Conservation (phyloP, 108 stramenopile species). For the Craspedostauros australis region DNA sequence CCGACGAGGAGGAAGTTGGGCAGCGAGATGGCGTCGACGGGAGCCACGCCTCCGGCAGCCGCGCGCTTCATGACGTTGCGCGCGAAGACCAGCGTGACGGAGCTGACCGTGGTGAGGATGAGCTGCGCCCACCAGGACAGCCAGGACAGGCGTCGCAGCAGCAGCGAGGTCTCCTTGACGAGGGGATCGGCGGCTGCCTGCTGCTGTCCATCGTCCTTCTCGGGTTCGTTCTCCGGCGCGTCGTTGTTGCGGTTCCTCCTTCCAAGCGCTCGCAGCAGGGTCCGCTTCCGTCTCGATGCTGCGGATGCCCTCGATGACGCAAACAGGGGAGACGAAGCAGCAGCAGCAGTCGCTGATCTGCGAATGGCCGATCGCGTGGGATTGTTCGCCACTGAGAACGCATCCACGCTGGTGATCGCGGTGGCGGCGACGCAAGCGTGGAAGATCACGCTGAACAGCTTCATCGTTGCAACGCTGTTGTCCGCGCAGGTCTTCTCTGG, state of each 20-base stretch:
- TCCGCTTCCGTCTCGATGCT: too few relatives aligned
- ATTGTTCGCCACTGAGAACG: too few relatives aligned
- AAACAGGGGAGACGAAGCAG: too few relatives aligned
- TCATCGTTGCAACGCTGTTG: too few relatives aligned
- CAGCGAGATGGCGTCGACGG: background rate
- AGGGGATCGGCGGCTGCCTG: conserved; percentile 13
- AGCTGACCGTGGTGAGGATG: conserved; percentile 64
- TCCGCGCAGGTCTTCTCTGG: too few relatives aligned
- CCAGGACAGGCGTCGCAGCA: conserved; percentile 52
- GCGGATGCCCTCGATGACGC: too few relatives aligned
- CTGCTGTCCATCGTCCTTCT: conserved; percentile 2
- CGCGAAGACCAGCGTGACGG: conserved; percentile 79
- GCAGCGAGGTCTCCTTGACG: conserved; percentile 21
- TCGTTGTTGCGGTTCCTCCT: background rate
- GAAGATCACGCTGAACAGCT: too few relatives aligned
- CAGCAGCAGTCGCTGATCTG: too few relatives aligned
- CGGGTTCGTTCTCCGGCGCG: background rate
- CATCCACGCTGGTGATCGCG: too few relatives aligned
- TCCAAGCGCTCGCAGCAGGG: too few relatives aligned
- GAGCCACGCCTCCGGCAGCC: background rate
- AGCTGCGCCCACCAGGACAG: conserved; percentile 87
- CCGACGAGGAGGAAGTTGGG: conserved; percentile 69
- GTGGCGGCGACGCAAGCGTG: too few relatives aligned
- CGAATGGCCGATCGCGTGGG: too few relatives aligned
- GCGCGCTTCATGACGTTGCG: conserved; percentile 38